Base-by-base conservation (phyloP, 1,139 yeast genomes). In the Yarrowia galli region DNA sequence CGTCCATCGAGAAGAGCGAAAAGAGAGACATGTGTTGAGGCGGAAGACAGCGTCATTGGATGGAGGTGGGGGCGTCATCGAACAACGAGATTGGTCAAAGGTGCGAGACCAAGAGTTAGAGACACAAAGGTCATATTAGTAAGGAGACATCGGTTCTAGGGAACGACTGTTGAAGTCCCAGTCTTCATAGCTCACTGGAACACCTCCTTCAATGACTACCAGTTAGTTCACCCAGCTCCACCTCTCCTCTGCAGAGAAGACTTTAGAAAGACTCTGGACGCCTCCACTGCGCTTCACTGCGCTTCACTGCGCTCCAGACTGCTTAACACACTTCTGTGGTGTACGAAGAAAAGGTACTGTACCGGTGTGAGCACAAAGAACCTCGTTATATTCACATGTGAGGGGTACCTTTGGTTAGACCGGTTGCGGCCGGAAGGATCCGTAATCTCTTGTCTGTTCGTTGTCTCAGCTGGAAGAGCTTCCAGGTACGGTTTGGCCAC, bases 1-100 rank as follows among this genome's bases (percentile, higher is more conserved):
- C 54, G 38, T 48, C 54, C 23, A n/a, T 48, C 36, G 38, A n/a
- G n/a, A n/a, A n/a, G n/a, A n/a, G 32, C 3, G n/a, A 3, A 45
- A 45, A 23, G 49, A 22, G 32, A 45, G 49, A 48, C 53, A 28
- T 25, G 53, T 28, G 53, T 48, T 48, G 53, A n/a, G 53, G 53
- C 35, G 53, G 36, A 48, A n/a, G 53, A 28, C 16, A 12, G 38
- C 54, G 54, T 28, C 36, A 48, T 28, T 48, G 38, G 54, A 28
- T n/a, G n/a, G n/a, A n/a, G n/a, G n/a, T n/a, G n/a, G n/a, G n/a
- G n/a, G n/a, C n/a, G n/a, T n/a, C n/a, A n/a, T n/a, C n/a, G n/a
- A n/a, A n/a, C n/a, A n/a, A n/a, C n/a, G n/a, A n/a, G n/a, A n/a
- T n/a, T n/a, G n/a, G n/a, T n/a, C n/a, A n/a, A n/a, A n/a, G n/a